Conservation (phyloP, 1,139 yeast species). For the Torulaspora globosa region DNA sequence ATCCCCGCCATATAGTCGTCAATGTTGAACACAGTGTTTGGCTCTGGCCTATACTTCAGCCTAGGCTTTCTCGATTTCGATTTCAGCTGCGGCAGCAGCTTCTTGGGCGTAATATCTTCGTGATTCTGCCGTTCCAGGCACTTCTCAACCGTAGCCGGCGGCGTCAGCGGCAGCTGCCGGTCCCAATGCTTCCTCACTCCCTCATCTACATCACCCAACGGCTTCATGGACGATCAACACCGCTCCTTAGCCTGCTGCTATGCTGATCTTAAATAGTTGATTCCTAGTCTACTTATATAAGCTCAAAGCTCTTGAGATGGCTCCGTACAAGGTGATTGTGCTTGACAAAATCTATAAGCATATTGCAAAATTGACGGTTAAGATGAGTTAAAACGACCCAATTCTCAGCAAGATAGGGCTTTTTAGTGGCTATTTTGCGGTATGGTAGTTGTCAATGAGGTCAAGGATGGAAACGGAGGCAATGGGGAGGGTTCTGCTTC, state of each 20-base stretch:
- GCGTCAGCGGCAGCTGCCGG: conserved; percentile 19
- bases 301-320: background rate
- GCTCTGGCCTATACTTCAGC: conserved; percentile 42
- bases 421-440: background rate
- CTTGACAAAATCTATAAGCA: background rate
- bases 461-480: conserved; percentile 46
- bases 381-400: background rate
- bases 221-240: background rate
- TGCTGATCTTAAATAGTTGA: background rate
- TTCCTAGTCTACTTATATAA: background rate
- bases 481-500: conserved; percentile 36
- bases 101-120: conserved; percentile 21
- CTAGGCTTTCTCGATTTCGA: conserved; percentile 38
- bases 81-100: conserved; percentile 23
- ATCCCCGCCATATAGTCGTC: conserved; percentile 32
- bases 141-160: conserved; percentile 25
- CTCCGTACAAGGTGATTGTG: background rate
- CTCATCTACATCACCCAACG: background rate
- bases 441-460: conserved; percentile 85
- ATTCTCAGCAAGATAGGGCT: background rate
- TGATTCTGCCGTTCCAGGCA: conserved; percentile 1
- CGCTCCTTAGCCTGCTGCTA: background rate
- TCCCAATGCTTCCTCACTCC: background rate
- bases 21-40: conserved; percentile 42
- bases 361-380: conserved; percentile 2